These are phyloP conservation scores for Phalaenopsis equestris DNA, from an alignment of 106 monocot species.

Conservation along the genomic window DNA sequence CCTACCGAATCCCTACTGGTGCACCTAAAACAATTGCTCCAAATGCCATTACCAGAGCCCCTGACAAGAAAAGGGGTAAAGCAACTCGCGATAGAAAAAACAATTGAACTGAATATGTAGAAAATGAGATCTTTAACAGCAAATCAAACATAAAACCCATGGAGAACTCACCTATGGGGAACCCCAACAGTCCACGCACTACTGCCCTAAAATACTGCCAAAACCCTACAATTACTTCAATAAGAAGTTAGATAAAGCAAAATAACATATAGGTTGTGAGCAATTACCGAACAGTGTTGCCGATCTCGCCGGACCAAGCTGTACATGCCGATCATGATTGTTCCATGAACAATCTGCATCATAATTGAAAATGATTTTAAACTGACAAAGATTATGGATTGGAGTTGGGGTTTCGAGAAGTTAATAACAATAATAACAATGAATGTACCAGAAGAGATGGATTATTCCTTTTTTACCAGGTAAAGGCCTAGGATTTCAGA, in stretches of 20 bases:
- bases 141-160: neutral
- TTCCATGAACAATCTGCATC: slow-evolving; percentile 31
- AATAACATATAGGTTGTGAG: slow-evolving; percentile 7
- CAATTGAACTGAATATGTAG: neutral
- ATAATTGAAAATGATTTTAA: neutral
- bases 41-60: slow-evolving; percentile 65
- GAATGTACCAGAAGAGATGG: neutral
- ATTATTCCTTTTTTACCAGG: slow-evolving; percentile 13
- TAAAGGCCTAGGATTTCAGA: slow-evolving; percentile 32
- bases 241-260: neutral
- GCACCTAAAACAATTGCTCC: slow-evolving; percentile 71
- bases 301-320: slow-evolving; percentile 31
- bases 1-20: slow-evolving; percentile 37
- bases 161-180: slow-evolving; percentile 34
- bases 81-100: neutral
- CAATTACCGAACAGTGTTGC: slow-evolving; percentile 31
- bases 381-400: neutral
- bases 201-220: slow-evolving; percentile 33
- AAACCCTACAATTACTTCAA: slow-evolving; percentile 5
- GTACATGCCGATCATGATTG: slow-evolving; percentile 32
- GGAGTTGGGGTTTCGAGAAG: too few species aligned
- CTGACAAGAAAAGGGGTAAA: slow-evolving; percentile 16
- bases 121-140: neutral
- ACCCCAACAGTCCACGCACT: slow-evolving; percentile 24
- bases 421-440: neutral